Base-by-base conservation (phyloP, 176 grass and related monocot genomes). In the Oryza glaberrima region DNA sequence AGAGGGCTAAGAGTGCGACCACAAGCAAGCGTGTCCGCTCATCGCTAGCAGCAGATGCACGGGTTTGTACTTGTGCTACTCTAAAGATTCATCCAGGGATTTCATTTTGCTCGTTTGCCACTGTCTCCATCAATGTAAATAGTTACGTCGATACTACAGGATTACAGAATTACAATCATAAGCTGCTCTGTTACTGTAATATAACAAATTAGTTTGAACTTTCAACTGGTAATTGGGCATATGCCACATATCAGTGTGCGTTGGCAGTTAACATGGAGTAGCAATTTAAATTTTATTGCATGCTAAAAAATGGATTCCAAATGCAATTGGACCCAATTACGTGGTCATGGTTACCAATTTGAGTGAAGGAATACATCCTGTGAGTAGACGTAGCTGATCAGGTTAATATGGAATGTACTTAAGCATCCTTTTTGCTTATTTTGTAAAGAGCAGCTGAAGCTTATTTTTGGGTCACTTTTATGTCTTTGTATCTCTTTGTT, bases 11-110 rank as follows among this genome's bases (percentile, higher is more conserved):
- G 72, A 92, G 83, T 72, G 68, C 77, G 17, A 70, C 84, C 72
- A 86, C 88, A 41, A 95, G 90, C 84, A 95, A 90, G 67, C 90
- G 90, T 40, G 88, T 80, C 76, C 90, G 93, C 80, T 92, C 93
- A 6, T 95, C 93, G 41, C 74, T 92, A 63, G 75, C 71, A 5
- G 93, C 71, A n/a, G 93, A 95, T 76, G 77, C 88, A 72, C 88
- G 93, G 90, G 93, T 95, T 83, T 76, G 88, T 86, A 86, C 84
- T 70, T 87, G 51, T 77, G 14, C 70, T 23, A 48, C 16, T 74
- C 32, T 20, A 7, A 41, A 0, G 12, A 16, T 70, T 8, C 14
- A 67, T 67, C 28, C 58, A 4, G n/a, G 15, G 40, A 32, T 20
- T 45, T 11, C 38, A 8, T 73, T 73, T 73, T 0, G 36, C 71